Percentiles rank a stretch among this genome's conserved stretches.
phyloP scores from a whole-genome alignment of 73 alveolate species.

The Stentor roeselii region DNA sequence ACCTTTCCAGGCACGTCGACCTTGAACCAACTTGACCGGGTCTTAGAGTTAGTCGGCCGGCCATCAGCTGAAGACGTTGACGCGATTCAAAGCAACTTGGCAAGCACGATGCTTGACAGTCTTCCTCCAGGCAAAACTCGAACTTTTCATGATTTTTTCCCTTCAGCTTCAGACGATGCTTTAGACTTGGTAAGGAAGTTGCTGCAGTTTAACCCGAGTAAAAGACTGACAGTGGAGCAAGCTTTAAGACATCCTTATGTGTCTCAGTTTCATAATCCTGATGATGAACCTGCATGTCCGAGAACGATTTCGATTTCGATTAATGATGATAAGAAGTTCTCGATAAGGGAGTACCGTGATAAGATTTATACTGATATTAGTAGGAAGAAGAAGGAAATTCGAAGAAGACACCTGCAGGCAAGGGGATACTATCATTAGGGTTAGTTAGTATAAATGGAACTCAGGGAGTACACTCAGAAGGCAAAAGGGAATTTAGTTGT shows the following conservation, averaged over 20 bases:
- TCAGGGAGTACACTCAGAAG: neutral
- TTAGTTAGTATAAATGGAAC: too few relatives aligned
- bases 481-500: neutral
- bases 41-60: constrained; percentile 79
- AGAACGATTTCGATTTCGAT: constrained; percentile 69
- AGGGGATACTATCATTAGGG: neutral
- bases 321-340: constrained; percentile 67
- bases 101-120: constrained; percentile 70
- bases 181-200: constrained; percentile 56
- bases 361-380: constrained; percentile 61
- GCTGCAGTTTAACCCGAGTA: constrained; percentile 66
- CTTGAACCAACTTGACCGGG: constrained; percentile 68
- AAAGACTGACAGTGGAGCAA: constrained; percentile 78
- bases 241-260: constrained; percentile 83
- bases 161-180: constrained; percentile 75
- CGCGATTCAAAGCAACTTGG: constrained; percentile 63
- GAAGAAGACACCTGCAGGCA: constrained; percentile 37
- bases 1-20: constrained; percentile 87
- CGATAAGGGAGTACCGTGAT: constrained; percentile 60
- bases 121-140: constrained; percentile 61
- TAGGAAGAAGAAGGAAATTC: constrained; percentile 69
- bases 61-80: constrained; percentile 77
- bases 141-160: constrained; percentile 56
- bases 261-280: constrained; percentile 77
- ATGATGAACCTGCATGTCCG: constrained; percentile 83